Evolutionary conservation across 2,329 filamentous ascomycete genomes (phyloP).

Genomic region (Onygena corvina): DNA sequence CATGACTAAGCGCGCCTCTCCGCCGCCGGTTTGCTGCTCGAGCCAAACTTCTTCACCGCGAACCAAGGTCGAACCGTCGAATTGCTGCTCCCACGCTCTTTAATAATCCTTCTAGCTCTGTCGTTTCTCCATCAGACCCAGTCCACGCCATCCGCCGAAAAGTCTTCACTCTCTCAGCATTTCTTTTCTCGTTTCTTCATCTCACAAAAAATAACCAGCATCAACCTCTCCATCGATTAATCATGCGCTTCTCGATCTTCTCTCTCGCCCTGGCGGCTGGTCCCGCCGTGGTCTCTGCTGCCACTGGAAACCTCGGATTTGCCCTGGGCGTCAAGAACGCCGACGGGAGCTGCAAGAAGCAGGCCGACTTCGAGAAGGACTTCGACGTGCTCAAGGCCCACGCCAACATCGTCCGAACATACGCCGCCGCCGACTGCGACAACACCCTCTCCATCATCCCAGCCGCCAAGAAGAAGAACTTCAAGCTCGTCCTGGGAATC

Average conservation of each 20-base stretch:
- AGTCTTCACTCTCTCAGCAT: constrained; percentile 6
- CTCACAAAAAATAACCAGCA: not conserved
- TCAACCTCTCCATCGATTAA: constrained; percentile 14
- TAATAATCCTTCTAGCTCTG: not conserved
- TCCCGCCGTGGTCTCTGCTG: constrained; percentile 40
- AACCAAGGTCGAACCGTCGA: not conserved
- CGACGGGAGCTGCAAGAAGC: constrained; percentile 50
- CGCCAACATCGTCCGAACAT: constrained; percentile 51
- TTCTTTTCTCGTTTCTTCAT: constrained; percentile 1
- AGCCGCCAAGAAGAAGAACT: constrained; percentile 51
- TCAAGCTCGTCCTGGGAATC: constrained; percentile 58
- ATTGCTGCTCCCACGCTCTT: not conserved
- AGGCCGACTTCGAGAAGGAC: constrained; percentile 52
- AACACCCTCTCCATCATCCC: constrained; percentile 51
- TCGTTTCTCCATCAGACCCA: not conserved
- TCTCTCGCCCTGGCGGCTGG: constrained; percentile 32
- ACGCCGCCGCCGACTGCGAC: constrained; percentile 55
- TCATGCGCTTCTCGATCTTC: constrained; percentile 38
- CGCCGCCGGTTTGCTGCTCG: too few relatives aligned
- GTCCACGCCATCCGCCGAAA: not conserved
- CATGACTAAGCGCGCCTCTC: constrained; percentile 7
- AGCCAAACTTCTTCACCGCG: not conserved
- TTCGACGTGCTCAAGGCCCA: constrained; percentile 48
- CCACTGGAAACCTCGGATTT: constrained; percentile 50
- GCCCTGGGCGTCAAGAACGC: constrained; percentile 53